Evolutionary conservation across 257 asterid species (phyloP).

Genomic region (Plantago ovata): DNA sequence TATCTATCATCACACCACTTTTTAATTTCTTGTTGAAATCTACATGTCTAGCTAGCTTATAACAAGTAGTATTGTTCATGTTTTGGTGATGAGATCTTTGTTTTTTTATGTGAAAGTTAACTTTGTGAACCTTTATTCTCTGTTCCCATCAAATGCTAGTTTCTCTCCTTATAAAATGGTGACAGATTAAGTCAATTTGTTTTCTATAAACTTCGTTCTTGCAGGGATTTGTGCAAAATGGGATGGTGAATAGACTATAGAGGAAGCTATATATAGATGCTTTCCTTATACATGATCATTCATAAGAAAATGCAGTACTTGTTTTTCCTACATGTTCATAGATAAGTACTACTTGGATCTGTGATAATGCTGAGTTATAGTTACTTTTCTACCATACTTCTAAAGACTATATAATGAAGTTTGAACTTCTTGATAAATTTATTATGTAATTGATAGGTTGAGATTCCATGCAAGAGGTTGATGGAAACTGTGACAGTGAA

Average conservation of each 20-base stretch:
- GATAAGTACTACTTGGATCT: no score
- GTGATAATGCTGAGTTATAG: no score
- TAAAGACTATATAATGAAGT: no score
- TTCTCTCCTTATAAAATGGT: not conserved
- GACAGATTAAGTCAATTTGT: no score
- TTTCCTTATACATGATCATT: slow-evolving; percentile 5
- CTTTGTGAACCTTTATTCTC: not conserved
- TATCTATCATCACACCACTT: not conserved
- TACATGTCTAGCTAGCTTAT: no score
- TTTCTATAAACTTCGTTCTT: not conserved
- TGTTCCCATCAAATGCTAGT: slow-evolving; percentile 22
- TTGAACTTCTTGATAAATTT: not conserved
- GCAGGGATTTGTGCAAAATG: not conserved
- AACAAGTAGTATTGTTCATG: no score
- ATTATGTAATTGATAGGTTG: slow-evolving; percentile 46
- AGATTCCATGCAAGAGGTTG: slow-evolving; percentile 87
- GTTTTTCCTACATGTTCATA: not conserved
- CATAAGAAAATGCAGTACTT: not conserved
- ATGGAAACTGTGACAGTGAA: slow-evolving; percentile 95
- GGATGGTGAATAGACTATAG: not conserved
- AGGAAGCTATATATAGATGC: slow-evolving; percentile 4
- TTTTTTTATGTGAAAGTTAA: not conserved
- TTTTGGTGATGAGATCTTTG: no score
- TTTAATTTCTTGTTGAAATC: not conserved
- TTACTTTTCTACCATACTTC: no score